Percentiles rank a stretch among this genome's conserved stretches.
phyloP scores from a whole-genome alignment of 2,329 filamentous ascomycete species.

The Calonectria pteridis region DNA sequence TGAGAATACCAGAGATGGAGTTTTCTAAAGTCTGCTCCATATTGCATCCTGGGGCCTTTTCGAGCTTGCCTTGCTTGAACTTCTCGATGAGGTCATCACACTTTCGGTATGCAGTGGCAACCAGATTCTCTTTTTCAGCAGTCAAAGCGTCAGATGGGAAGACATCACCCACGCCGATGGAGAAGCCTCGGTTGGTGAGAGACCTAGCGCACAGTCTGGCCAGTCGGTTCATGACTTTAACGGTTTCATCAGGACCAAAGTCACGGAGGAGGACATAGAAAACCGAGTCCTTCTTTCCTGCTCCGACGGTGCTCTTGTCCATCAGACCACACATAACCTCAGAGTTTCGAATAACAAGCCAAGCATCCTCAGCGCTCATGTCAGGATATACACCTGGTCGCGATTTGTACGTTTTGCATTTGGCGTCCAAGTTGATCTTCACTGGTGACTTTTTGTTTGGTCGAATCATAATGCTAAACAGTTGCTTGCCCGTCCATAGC shows the following conservation, averaged over 20 bases:
- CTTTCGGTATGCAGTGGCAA: slow-evolving; percentile 81
- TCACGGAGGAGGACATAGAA: slow-evolving; percentile 98
- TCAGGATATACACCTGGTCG: slow-evolving; percentile 66
- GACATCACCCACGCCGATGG: slow-evolving; percentile 95
- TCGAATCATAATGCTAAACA: slow-evolving; percentile 92
- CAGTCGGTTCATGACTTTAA: slow-evolving; percentile 92
- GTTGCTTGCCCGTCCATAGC: slow-evolving; percentile 96
- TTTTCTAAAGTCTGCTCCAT: slow-evolving; percentile 94
- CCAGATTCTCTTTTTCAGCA: slow-evolving; percentile 79
- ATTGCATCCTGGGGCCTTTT: slow-evolving; percentile 89
- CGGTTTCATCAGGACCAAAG: slow-evolving; percentile 90
- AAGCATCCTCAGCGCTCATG: slow-evolving; percentile 89
- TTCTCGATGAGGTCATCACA: slow-evolving; percentile 87
- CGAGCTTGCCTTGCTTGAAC: slow-evolving; percentile 83
- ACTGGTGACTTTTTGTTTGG: slow-evolving; percentile 88
- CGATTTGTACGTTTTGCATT: slow-evolving; percentile 84
- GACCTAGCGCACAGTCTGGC: slow-evolving; percentile 91
- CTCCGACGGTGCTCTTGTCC: slow-evolving; percentile 98
- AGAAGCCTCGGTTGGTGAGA: slow-evolving; percentile 92
- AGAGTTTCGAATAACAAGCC: slow-evolving; percentile 93
- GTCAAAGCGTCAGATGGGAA: slow-evolving; percentile 82
- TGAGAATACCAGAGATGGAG: slow-evolving; percentile 89
- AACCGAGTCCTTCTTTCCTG: slow-evolving; percentile 96
- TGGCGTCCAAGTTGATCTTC: slow-evolving; percentile 91
- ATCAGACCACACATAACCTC: slow-evolving; percentile 97